Percentiles rank a stretch among this genome's conserved stretches.
Conservation (phyloP, 2,329 filamentous ascomycete genomes). For the Fusarium caatingaense region DNA sequence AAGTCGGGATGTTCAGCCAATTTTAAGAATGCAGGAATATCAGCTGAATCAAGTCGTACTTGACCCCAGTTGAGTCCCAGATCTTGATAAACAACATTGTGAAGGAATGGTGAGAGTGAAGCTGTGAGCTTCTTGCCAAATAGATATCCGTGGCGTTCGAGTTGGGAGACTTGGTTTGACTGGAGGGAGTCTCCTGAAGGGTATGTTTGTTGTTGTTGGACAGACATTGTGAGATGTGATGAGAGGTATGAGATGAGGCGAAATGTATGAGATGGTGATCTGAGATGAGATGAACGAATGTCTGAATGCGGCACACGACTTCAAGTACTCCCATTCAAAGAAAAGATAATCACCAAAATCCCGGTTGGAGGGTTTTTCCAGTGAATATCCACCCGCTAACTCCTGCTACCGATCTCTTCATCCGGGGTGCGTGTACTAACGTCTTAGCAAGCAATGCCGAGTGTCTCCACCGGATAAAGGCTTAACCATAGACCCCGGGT, state of each 20-base stretch:
- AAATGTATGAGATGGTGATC: background rate
- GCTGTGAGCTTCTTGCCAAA: slow-evolving; percentile 68
- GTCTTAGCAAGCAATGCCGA: slow-evolving; percentile 3
- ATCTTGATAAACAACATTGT: slow-evolving; percentile 64
- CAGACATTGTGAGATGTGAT: slow-evolving; percentile 33
- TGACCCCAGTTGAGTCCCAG: slow-evolving; percentile 64
- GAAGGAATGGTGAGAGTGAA: slow-evolving; percentile 66
- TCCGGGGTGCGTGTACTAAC: slow-evolving; percentile 10
- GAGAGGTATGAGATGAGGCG: background rate
- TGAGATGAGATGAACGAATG: background rate
- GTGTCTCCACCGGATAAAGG: slow-evolving; percentile 25
- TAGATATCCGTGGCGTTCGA: slow-evolving; percentile 64
- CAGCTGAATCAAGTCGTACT: slow-evolving; percentile 63
- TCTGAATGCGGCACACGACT: background rate
- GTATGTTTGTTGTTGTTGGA: slow-evolving; percentile 25
- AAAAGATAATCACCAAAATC: slow-evolving; percentile 11
- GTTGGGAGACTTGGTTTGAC: slow-evolving; percentile 40
- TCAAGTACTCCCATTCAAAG: slow-evolving; percentile 32
- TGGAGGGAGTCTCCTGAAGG: slow-evolving; percentile 43
- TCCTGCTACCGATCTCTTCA: slow-evolving; percentile 6
- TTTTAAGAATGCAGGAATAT: slow-evolving; percentile 61
- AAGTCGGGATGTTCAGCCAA: slow-evolving; percentile 68
- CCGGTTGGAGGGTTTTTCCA: slow-evolving; percentile 37
- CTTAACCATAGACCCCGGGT: slow-evolving; percentile 31
- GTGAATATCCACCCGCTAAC: slow-evolving; percentile 9